Conservation (phyloP, 148 eudicot genomes). For the Rhododendron ferrugineum region DNA sequence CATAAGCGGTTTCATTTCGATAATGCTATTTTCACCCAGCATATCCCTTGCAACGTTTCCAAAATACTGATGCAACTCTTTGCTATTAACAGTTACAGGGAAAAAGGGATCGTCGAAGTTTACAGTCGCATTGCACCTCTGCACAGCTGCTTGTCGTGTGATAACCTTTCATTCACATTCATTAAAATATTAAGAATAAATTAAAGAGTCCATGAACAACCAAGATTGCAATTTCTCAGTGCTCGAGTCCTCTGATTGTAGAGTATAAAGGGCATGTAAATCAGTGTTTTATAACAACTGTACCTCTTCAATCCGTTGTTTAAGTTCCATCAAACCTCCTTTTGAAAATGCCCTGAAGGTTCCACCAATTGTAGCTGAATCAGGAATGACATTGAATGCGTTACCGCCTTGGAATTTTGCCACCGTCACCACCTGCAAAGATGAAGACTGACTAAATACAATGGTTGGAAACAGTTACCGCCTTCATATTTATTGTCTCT, state of each 20-base stretch:
- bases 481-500: neutral
- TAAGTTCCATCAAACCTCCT: constrained; percentile 40
- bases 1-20: constrained; percentile 43
- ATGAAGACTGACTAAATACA: neutral
- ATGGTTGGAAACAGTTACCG: neutral
- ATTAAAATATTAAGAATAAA: neutral
- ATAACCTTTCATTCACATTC: constrained; percentile 42
- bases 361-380: constrained; percentile 66
- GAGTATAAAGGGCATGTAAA: neutral
- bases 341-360: constrained; percentile 55
- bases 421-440: constrained; percentile 56
- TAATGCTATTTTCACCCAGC: constrained; percentile 43
- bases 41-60: constrained; percentile 36
- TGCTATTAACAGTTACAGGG: constrained; percentile 51
- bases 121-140: constrained; percentile 65
- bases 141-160: constrained; percentile 60
- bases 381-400: constrained; percentile 75
- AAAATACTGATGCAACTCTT: constrained; percentile 46
- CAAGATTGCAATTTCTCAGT: neutral
- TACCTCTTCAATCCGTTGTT: constrained; percentile 63
- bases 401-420: constrained; percentile 65
- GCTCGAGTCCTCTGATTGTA: neutral
- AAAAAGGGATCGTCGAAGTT: constrained; percentile 32
- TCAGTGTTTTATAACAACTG: neutral
- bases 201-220: neutral